These are phyloP conservation scores for Digitaria exilis DNA, from an alignment of 202 grass and related monocot genomes.

Conservation along the genomic window DNA sequence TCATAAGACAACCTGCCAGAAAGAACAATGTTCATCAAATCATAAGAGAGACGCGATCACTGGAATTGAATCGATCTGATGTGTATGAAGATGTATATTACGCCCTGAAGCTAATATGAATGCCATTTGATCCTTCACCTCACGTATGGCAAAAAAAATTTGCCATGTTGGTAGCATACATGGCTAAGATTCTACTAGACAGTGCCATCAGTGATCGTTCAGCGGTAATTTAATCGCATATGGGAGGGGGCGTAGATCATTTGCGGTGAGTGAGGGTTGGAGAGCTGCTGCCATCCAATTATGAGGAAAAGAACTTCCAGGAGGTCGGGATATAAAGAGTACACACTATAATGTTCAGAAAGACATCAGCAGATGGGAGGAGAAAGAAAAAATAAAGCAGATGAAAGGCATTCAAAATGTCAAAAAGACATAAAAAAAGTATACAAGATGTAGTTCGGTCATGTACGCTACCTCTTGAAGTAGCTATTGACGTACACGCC, in stretches of 20 bases:
- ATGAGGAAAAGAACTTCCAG: neutral
- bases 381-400: slow-evolving; percentile 28
- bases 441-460: neutral
- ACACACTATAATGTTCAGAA: neutral
- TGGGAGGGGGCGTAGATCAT: neutral
- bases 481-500: neutral
- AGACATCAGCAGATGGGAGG: slow-evolving; percentile 31
- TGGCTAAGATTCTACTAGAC: neutral
- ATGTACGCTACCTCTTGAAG: neutral
- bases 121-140: neutral
- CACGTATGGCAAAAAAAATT: neutral
- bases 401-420: neutral
- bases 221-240: neutral
- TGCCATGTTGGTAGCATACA: neutral
- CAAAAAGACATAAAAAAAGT: slow-evolving; percentile 16
- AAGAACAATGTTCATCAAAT: neutral
- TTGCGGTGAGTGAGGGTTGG: neutral
- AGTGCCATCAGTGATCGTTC: slow-evolving; percentile 6
- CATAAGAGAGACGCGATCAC: neutral
- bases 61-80: neutral
- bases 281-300: slow-evolving; percentile 26
- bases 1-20: neutral
- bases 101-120: neutral
- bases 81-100: neutral
- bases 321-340: neutral